A percentile compares a stretch with the other conserved stretches of the same genome.
Evolutionary conservation across 805 yeast genomes (phyloP).

Genomic region (Schwanniomyces yamadae): DNA sequence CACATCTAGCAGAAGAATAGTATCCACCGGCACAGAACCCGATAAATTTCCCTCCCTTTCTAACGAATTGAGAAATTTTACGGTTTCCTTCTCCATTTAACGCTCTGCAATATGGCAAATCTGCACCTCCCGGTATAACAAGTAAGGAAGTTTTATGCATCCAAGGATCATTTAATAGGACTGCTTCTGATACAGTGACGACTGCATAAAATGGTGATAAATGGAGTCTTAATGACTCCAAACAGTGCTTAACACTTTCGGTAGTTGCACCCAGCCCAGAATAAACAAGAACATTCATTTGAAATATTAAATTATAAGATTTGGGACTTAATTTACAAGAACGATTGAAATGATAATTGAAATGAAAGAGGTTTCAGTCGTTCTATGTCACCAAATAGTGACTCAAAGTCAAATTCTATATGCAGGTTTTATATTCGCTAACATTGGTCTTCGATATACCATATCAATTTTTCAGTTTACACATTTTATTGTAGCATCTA

Average conservation of each 20-base stretch:
- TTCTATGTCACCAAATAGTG: too few relatives aligned
- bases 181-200: conserved; percentile 58
- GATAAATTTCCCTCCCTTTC: conserved; percentile 75
- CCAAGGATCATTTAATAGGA: conserved; percentile 86
- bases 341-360: too few relatives aligned
- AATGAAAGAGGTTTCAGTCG: too few relatives aligned
- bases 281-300: conserved; percentile 38
- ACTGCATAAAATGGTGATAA: conserved; percentile 91
- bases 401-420: too few relatives aligned
- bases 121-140: conserved; percentile 97
- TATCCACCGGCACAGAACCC: conserved; percentile 98
- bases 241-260: conserved; percentile 80
- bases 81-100: conserved; percentile 70
- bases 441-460: too few relatives aligned
- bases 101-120: conserved; percentile 74
- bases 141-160: conserved; percentile 69
- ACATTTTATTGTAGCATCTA: too few relatives aligned
- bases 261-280: conserved; percentile 78
- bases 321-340: too few relatives aligned
- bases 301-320: too few relatives aligned
- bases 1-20: conserved; percentile 70
- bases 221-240: conserved; percentile 69
- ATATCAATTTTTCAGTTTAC: too few relatives aligned
- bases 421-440: too few relatives aligned
- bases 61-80: conserved; percentile 60